Base-by-base conservation (phyloP, 306 rosid genomes). In the Cicer yamashitae region DNA sequence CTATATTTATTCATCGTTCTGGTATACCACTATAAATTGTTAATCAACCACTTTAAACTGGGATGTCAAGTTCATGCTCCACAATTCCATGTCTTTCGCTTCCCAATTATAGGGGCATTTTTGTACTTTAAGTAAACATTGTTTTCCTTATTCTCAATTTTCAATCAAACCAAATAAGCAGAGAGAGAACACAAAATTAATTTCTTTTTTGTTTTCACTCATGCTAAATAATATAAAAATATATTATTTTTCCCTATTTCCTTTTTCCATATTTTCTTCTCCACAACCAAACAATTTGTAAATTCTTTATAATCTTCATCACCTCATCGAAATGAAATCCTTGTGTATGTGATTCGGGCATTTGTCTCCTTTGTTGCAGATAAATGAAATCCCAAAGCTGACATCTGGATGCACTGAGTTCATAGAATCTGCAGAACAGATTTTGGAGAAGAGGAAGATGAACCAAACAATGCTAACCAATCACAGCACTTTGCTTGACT, bases 381-480 rank as follows among this genome's bases (percentile, higher is more conserved):
- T 93, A 81, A 85, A 82, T 75, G 98, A 88, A 82, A 82, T 89
- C 71, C 97, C 98, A 56, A 92, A 92, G 75, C 70, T 92, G 88
- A 90, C 90, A 73, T 85, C 90, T 71, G 99, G 99, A 65, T 90
- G 96, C 88, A 86, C 88, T n/a, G 96, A 88, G 83, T 94, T 92
- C 73, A 60, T 94, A 41, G 97, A 94, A 78, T 92, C 96, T 10
- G 98, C 93, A 0, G 98, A 94, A 69, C 83, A 89, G 77, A 90
- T 90, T 89, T 75, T 92, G 86, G 99, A 94, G 80, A 88, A 89
- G 91, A 90, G 96, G 89, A 94, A 90, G 90, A 85, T 90, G 99
- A 94, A 94, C 86, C 98, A 94, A 82, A 92, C 89, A 60, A 89
- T 94, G 96, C 87, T 94, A 12, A 85, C 96, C 25, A 88, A 94